These are phyloP conservation scores for Nymphaea colorata DNA, from an alignment of 164 flowering plant genomes.

Conservation along the genomic window DNA sequence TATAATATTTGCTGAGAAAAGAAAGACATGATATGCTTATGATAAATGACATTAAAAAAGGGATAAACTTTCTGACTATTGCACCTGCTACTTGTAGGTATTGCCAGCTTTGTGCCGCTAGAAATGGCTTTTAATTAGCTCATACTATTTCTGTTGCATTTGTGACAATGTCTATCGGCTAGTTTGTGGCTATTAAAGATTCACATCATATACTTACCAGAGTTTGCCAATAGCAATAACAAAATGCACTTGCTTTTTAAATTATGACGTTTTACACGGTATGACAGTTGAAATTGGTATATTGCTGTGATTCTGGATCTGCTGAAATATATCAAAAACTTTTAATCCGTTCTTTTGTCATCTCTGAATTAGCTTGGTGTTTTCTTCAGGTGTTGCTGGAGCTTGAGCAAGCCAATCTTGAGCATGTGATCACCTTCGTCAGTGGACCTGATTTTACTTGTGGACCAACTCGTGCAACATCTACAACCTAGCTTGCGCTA, in stretches of 20 bases:
- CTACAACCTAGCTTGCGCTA: background rate
- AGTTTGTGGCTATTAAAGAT: too few species aligned
- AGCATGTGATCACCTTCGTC: conserved; percentile 42
- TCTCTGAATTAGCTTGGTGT: background rate
- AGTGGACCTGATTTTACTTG: conserved; percentile 60
- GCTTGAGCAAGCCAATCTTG: conserved; percentile 53
- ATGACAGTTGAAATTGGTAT: background rate
- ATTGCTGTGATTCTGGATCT: background rate
- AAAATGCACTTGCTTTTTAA: background rate
- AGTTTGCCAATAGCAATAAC: background rate
- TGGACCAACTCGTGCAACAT: conserved; percentile 12
- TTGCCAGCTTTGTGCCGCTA: too few species aligned
- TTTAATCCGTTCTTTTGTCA: background rate
- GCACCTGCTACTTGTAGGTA: too few species aligned
- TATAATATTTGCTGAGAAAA: too few species aligned
- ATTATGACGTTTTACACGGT: background rate
- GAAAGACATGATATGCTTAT: too few species aligned
- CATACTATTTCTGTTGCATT: too few species aligned
- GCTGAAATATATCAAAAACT: background rate
- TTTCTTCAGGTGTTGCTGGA: conserved; percentile 52
- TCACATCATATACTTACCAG: too few species aligned
- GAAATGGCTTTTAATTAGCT: too few species aligned
- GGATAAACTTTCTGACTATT: too few species aligned
- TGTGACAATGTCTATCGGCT: too few species aligned
- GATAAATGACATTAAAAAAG: too few species aligned